Base-by-base conservation (phyloP, 2,329 filamentous ascomycete genomes). In the Colletotrichum camelliae region DNA sequence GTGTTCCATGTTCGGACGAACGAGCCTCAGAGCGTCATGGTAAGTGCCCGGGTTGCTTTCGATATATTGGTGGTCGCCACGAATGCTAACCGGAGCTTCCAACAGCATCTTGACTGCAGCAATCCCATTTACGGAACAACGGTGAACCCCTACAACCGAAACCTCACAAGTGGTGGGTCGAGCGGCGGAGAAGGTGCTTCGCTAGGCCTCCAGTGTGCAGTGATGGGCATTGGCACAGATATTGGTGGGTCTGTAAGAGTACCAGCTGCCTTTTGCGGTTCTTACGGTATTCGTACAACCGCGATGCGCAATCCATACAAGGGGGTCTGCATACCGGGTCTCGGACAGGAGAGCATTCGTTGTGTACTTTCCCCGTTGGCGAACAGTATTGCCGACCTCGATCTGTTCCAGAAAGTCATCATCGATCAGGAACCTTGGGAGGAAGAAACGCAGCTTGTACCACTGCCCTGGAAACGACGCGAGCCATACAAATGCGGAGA, bases 231-330 rank as follows among this genome's bases (percentile, higher is more conserved):
- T 24, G 87, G 87, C 3, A 86, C 85, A 7, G 87, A 89, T 72
- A 87, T 88, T 18, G 87, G 86, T 0, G 87, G 87, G 5, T 87
- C 85, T 8, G 85, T 89, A 31, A 83, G 87, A 9, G 81, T 82
- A 5, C 87, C 87, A 0, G 86, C 87, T 1, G 84, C 84, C 0
- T 87, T 87, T 74, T 86, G 84, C 33, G 86, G 87, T 31, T 80
- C 82, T 2, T 89, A 86, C 75, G 85, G 85, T 0, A 82, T 88
- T 72, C 83, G 84, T 12, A 85, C 87, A 3, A 86, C 86, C 0
- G 77, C 82, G 3, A 52, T 79, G 21, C 79, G 81, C 6, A 78
- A 79, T 21, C 84, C 86, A 1, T 79, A 76, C 35, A 77, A 75
- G 2, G 83, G 83, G 16, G 69, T 81, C 2, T 81, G 83, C 48